phyloP scores from a whole-genome alignment of 2,329 filamentous ascomycete species.

The Fusarium foetens region DNA sequence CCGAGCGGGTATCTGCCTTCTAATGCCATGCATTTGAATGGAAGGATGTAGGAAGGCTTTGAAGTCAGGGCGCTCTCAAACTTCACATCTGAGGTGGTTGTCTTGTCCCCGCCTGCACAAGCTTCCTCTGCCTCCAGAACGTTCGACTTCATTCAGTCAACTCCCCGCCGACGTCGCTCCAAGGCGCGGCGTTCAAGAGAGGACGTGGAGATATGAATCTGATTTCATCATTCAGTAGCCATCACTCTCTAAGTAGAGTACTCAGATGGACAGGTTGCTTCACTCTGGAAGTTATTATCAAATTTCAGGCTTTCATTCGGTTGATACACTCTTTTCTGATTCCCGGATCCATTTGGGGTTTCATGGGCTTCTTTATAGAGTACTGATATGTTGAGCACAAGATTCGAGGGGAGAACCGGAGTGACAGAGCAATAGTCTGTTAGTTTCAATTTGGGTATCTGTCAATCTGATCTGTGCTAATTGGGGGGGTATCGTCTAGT shows the following conservation, averaged over 20 bases:
- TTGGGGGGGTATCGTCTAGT: neutral
- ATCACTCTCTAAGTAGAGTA: accelerated
- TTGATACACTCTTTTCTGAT: neutral
- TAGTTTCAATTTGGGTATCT: neutral
- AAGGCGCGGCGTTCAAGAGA: neutral
- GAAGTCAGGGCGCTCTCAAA: accelerated
- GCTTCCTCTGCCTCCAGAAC: accelerated
- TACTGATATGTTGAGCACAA: neutral
- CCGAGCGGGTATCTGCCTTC: accelerated
- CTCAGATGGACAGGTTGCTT: accelerated
- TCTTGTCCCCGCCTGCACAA: accelerated
- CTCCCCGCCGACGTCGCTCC: neutral
- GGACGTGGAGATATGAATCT: accelerated
- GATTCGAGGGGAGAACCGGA: accelerated
- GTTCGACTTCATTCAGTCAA: neutral
- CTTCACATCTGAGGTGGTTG: accelerated
- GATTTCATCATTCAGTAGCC: accelerated
- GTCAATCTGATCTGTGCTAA: neutral
- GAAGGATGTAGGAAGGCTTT: accelerated
- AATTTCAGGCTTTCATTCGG: accelerated
- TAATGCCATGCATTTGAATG: accelerated
- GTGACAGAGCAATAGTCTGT: neutral
- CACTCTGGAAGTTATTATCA: accelerated
- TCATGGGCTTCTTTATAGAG: too few species aligned
- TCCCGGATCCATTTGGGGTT: too few species aligned